These are phyloP conservation scores for Postia placenta DNA, from an alignment of 768 basidiomycete genomes.

Conservation along the genomic window DNA sequence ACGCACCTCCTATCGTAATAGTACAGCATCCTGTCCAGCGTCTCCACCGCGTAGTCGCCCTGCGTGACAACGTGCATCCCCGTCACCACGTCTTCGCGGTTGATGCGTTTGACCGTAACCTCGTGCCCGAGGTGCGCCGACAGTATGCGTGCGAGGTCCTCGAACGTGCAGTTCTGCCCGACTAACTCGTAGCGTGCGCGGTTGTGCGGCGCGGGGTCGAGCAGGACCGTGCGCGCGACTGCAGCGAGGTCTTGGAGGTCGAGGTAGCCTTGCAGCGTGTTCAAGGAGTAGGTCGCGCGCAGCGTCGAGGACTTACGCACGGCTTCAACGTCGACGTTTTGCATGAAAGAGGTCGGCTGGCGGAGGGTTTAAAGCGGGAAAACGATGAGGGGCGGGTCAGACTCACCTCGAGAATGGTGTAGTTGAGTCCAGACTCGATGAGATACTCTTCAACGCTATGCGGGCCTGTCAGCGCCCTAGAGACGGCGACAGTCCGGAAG, in stretches of 20 bases:
- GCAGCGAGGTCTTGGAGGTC: conserved; percentile 27
- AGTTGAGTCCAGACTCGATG: conserved; percentile 28
- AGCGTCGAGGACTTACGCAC: conserved; percentile 11
- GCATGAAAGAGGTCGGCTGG: conserved; percentile 30
- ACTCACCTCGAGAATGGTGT: conserved; percentile 29
- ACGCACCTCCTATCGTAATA: conserved; percentile 28
- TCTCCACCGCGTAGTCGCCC: conserved; percentile 20
- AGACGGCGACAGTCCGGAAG: not conserved
- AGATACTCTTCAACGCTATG: conserved; percentile 30
- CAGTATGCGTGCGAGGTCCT: conserved; percentile 19
- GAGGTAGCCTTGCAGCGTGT: conserved; percentile 27
- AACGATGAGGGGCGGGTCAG: not conserved
- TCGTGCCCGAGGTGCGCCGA: conserved; percentile 12
- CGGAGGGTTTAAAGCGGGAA: not conserved
- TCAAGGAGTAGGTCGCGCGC: conserved; percentile 18
- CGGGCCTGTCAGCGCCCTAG: not conserved
- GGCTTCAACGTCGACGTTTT: conserved; percentile 21
- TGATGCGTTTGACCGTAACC: conserved; percentile 15
- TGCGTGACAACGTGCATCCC: conserved; percentile 5
- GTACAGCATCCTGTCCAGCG: conserved; percentile 24
- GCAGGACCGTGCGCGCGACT: conserved; percentile 22
- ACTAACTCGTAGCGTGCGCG: conserved; percentile 30
- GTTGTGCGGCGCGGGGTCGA: conserved; percentile 23
- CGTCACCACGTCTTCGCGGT: conserved; percentile 13
- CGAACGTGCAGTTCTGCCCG: conserved; percentile 25